A percentile compares a stretch with the other conserved stretches of the same genome.
phyloP scores from a whole-genome alignment of 176 grass and related monocot species.

The Triticum timopheevii region DNA sequence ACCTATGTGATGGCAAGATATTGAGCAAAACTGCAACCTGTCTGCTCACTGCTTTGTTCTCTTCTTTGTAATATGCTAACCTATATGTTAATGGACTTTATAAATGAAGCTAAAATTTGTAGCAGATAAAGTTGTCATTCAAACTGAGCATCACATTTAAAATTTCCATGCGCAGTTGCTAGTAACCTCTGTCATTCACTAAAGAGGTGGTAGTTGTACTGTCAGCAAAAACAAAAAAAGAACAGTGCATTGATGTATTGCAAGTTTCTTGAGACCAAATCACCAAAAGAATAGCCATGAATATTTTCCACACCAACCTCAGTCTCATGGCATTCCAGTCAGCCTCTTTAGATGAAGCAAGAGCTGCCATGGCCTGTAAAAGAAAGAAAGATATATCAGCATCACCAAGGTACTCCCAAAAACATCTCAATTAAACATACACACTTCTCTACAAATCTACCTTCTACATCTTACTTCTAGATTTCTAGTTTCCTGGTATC shows the following conservation, averaged over 20 bases:
- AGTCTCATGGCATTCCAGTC: conserved; percentile 86
- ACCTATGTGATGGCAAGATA: background rate
- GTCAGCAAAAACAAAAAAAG: background rate
- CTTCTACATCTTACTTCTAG: background rate
- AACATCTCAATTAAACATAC: background rate
- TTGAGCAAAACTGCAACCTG: background rate
- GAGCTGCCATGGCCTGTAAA: conserved; percentile 94
- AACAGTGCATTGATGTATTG: background rate
- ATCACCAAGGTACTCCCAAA: background rate
- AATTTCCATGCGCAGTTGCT: background rate
- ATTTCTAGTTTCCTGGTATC: background rate
- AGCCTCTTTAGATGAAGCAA: conserved; percentile 91
- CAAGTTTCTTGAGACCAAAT: background rate
- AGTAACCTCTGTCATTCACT: background rate
- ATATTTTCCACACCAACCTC: conserved; percentile 48
- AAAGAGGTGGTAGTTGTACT: background rate
- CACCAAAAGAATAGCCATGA: background rate
- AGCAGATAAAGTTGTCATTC: background rate
- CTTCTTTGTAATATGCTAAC: background rate
- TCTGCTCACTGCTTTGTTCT: background rate
- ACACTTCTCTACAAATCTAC: background rate
- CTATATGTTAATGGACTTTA: background rate
- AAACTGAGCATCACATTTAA: background rate
- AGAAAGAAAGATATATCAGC: conserved; percentile 16
- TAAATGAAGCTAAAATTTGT: background rate